Evolutionary conservation across 257 asterid species (phyloP), one percentile per base, ranked within the genome.

Genomic region (Solanum pennellii): DNA sequence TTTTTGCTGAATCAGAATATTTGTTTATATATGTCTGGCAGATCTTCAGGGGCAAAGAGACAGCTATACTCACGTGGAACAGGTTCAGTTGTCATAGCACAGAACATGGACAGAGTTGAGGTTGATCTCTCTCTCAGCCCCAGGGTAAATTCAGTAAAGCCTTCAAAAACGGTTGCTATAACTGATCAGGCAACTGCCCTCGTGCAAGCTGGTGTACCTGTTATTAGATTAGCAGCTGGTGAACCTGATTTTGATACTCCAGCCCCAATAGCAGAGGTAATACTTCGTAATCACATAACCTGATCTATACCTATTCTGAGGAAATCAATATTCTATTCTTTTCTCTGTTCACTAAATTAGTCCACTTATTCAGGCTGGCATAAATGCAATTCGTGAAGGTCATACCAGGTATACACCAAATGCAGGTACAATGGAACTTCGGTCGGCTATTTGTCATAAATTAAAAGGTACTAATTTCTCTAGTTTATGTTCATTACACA

Each of bases 201-300:
- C 87, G 98, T 85, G 60, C 96, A 93, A 89, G 98, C 98, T 88
- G 99, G 99, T 42, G 98, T 95, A 87, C 99, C 99, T 18, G 96
- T 97, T 87, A 96, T 97, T 87, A 90, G 98, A 65, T 91, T 97
- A 86, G 98, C 99, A 8, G 99, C 99, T 16, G 99, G 99, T 31
- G 99, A 97, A 86, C 99, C 99, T 15, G 99, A 97, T 93, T 97
- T 97, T 79, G 99, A 94, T 91, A 97, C 99, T 90, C 99, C 99
- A 52, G 85, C 94, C 79, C 88, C 83, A 35, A 97, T 97, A 86
- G 94, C 98, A 35, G 97, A 96, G 98, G 99, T 97, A 88, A 72
- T n/a, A 75, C 33, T 35, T 42, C 45, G 3, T 47, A 12, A 31
- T 39, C 62, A 69, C 8, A 27, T 42, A 83, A 9, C 68, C 20